Base-by-base conservation (phyloP, 73 alveolate species). In the Stentor coeruleus region DNA sequence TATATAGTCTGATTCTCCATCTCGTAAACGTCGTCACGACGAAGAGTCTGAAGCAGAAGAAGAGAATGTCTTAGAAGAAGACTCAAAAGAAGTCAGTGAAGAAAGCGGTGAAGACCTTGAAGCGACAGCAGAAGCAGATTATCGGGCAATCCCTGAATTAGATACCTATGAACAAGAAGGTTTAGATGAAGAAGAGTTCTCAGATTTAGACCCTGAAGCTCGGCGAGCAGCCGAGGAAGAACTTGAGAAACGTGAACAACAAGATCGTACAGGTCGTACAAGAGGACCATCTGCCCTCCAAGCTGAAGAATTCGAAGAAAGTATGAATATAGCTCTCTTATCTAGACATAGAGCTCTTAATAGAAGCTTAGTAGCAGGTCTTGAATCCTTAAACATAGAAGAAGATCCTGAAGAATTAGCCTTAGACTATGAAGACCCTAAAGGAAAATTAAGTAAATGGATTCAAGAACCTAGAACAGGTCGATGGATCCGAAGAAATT, bases 361-460 rank as follows among this genome's bases (percentile, higher is more conserved):
- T 1, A 66, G 79, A 2, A 66, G 41, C 2, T 33, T 66, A 66
- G 79, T 31, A 31, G 33, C 79, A 66, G 79, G 79, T 20, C 1
- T 81, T 35, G 86, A 81, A 49, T 81, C 76, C 3, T 39, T 59
- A 57, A 81, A 55, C 36, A 83, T 82, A n/a, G 92, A 87, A 41
- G 92, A 73, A 14, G 72, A 60, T n/a, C 89, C 85, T 26, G 95
- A 95, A 81, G 98, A 93, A 59, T 85, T 85, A 82, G 92, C 88
- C 88, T 89, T 97, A 38, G 96, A 92, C 81, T 91, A 88, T 74
- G 99, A 94, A 73, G 98, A 94, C 81, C 97, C 93, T 3, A 96
- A 95, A 86, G 99, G 99, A 14, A 96, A 94, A 79, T 91, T 95
- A 40, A 76, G 95, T 11, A 85, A 81, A 3, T 97, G 99, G 99